Evolutionary conservation across 495 filamentous ascomycete species (phyloP).

Genomic region (Neurospora cerealis): DNA sequence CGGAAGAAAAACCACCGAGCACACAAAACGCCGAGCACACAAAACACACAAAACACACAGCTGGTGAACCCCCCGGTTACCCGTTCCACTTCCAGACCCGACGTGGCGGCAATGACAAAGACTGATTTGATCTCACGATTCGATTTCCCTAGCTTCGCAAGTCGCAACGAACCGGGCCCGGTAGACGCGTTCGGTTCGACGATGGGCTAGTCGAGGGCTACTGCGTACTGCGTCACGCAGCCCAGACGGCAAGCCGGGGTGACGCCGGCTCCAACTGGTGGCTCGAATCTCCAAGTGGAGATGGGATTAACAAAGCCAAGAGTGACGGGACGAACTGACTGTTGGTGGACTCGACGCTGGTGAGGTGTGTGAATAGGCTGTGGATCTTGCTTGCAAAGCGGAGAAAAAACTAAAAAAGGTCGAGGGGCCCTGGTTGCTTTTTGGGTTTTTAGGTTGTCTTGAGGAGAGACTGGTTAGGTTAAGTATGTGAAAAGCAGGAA

Average conservation of each 20-base stretch:
- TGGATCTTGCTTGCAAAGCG: background rate
- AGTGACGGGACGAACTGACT: background rate
- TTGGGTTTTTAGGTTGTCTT: background rate
- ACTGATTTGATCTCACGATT: background rate
- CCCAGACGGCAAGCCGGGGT: background rate
- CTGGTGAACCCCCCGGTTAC: background rate
- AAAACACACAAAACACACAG: background rate
- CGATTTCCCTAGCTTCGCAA: background rate
- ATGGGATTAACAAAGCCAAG: background rate
- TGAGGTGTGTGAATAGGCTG: background rate
- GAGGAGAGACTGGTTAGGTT: background rate
- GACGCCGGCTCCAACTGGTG: background rate
- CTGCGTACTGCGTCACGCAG: background rate
- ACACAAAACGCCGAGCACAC: background rate
- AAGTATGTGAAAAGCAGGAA: background rate
- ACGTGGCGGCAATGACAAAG: background rate
- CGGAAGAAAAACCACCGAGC: background rate
- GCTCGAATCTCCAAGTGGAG: background rate
- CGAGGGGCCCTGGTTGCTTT: background rate
- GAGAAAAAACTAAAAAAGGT: background rate
- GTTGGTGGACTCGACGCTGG: background rate
- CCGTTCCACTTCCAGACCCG: background rate
- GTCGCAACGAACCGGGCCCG: background rate
- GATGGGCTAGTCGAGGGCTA: background rate
- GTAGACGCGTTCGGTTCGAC: background rate